These are phyloP conservation scores for Neurospora sp. DNA, from an alignment of 495 filamentous ascomycete genomes.

Conservation along the genomic window DNA sequence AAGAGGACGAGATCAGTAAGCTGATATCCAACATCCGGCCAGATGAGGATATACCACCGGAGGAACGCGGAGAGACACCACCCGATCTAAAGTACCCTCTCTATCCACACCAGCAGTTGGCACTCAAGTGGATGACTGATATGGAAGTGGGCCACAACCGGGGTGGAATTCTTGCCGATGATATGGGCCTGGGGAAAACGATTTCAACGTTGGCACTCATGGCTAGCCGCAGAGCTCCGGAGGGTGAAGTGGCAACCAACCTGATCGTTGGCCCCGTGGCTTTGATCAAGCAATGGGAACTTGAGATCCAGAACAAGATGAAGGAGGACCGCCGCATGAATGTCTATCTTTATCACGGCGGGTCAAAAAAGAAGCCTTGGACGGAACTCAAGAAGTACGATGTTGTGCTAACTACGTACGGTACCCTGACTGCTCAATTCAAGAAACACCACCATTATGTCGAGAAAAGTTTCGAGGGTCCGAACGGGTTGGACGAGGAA, in stretches of 20 bases:
- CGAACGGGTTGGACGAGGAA: conserved; percentile 10
- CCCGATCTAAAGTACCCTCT: conserved; percentile 57
- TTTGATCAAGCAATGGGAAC: conserved; percentile 81
- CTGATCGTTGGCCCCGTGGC: conserved; percentile 83
- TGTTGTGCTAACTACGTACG: conserved; percentile 85
- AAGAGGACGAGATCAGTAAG: conserved; percentile 53
- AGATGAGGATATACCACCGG: conserved; percentile 55
- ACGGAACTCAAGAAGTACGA: conserved; percentile 58
- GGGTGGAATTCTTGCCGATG: conserved; percentile 80
- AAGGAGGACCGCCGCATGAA: conserved; percentile 46
- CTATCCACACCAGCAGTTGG: conserved; percentile 77
- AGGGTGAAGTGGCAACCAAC: conserved; percentile 50
- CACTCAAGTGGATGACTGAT: conserved; percentile 69
- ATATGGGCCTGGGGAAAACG: conserved; percentile 96
- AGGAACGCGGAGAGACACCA: conserved; percentile 64
- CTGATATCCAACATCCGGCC: conserved; percentile 65
- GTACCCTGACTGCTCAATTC: conserved; percentile 61
- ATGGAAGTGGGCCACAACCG: conserved; percentile 71
- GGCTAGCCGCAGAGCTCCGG: conserved; percentile 53
- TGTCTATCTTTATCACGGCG: conserved; percentile 56
- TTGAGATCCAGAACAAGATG: conserved; percentile 70
- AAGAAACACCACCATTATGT: conserved; percentile 32
- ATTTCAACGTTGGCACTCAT: conserved; percentile 82
- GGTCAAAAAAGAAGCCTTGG: conserved; percentile 36
- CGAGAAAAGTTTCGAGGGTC: conserved; percentile 5